Evolutionary conservation across 2,329 filamentous ascomycete genomes (phyloP), one percentile per base, ranked within the genome.

Genomic region (Aspergillus aculeatinus): DNA sequence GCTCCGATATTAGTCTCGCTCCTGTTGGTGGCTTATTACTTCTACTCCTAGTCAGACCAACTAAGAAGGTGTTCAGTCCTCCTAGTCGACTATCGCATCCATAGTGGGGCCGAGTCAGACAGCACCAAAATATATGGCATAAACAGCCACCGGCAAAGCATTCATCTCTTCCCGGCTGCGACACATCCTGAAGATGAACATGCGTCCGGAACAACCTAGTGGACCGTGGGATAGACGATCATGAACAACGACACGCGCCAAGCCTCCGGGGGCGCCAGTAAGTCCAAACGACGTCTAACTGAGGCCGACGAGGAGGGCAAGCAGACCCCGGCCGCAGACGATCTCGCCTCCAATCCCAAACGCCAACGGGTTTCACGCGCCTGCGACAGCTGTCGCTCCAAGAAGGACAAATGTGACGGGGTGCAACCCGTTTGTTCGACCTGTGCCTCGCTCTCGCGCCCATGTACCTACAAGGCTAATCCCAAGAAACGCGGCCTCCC

Each of bases 401-500:
- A 86, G 54, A 83, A 87, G 62, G 88, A 91, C 73, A 90, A 89
- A 70, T 92, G 89, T 74, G 88, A 92, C 68, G 89, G 89, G 16
- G 79, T 80, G 11, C 85, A 87, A 64, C 89, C 89, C 5, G 79
- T 80, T 14, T 92, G 89, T 72, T 85, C 84, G 51, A 87, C 87
- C 2, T 92, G 89, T 75, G 80, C 81, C 6, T 79, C 83, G 4
- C 84, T 88, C 61, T 85, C 83, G 57, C 82, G 89, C 52, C 73
- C 80, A 35, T 93, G 90, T 72, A 87, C 87, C 16, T 93, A 92
- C 72, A 86, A 89, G 62, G 83, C 88, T 57, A 87, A 86, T 57
- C 86, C 88, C 7, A 91, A 91, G 75, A 92, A 92, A 73, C 82
- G 90, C 63, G 90, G 90, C 4, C 85, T 93, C 11, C 89, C 89